phyloP scores from a whole-genome alignment of 2,329 filamentous ascomycete genomes.

The Didymella sp. region DNA sequence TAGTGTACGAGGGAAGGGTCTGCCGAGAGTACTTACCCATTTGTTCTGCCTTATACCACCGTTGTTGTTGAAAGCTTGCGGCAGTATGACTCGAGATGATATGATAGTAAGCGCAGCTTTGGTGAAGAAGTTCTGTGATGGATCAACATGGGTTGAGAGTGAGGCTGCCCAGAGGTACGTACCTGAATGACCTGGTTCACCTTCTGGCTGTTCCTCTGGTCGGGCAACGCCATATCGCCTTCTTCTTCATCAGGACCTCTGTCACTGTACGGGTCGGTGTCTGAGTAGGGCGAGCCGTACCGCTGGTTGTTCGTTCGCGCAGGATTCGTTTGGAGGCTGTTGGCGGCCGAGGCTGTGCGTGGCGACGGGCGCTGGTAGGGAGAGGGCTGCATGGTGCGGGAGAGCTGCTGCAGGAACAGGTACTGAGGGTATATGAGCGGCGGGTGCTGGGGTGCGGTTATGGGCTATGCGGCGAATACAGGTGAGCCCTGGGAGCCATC shows the following conservation, averaged over 20 bases:
- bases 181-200: constrained; percentile 95
- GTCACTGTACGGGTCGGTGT: constrained; percentile 58
- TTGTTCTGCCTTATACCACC: constrained; percentile 76
- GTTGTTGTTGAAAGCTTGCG: constrained; percentile 63
- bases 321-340: constrained; percentile 74
- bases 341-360: constrained; percentile 74
- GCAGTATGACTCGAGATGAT: constrained; percentile 77
- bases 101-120: constrained; percentile 87
- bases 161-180: constrained; percentile 33
- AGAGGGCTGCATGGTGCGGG: constrained; percentile 75
- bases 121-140: constrained; percentile 80
- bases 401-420: constrained; percentile 34
- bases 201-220: constrained; percentile 60
- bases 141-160: not conserved
- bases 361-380: constrained; percentile 75
- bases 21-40: constrained; percentile 70
- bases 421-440: constrained; percentile 16
- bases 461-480: constrained; percentile 43
- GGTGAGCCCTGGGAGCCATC: constrained; percentile 48
- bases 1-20: not conserved
- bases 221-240: constrained; percentile 51
- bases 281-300: constrained; percentile 66
- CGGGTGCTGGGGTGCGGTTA: constrained; percentile 32
- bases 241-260: constrained; percentile 60
- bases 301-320: constrained; percentile 74